Conservation (phyloP, 179 eudicot genomes). For the Dionaea muscipula region DNA sequence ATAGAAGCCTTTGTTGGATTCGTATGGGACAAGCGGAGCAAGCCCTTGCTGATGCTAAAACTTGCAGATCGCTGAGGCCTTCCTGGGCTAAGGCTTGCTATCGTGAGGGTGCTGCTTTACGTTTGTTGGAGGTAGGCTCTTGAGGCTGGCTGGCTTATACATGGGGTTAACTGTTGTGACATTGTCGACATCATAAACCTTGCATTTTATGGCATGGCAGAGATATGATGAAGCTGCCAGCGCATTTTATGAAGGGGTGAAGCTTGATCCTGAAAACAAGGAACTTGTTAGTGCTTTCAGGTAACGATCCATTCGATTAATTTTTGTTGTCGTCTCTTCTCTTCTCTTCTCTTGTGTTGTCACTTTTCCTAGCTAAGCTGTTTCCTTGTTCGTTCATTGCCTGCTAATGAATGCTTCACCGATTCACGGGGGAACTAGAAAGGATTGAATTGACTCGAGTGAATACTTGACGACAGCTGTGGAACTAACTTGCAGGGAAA, state of each 20-base stretch:
- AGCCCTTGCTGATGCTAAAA: conserved; percentile 72
- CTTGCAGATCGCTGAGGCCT: conserved; percentile 62
- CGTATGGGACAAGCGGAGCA: conserved; percentile 77
- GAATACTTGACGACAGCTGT: too few relatives aligned
- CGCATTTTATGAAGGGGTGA: conserved; percentile 86
- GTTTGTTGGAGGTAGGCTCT: conserved; percentile 46
- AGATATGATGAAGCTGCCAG: conserved; percentile 92
- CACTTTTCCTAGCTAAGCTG: background rate
- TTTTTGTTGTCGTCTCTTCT: background rate
- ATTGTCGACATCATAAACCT: background rate
- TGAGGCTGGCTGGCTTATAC: background rate
- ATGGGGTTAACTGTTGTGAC: background rate
- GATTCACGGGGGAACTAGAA: too few relatives aligned
- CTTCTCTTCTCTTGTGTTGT: background rate
- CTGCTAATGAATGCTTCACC: too few relatives aligned
- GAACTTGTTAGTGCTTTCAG: conserved; percentile 86
- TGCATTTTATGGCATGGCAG: conserved; percentile 35
- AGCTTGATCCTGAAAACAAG: conserved; percentile 77
- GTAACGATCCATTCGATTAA: conserved; percentile 16
- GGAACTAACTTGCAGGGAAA: conserved; percentile 86
- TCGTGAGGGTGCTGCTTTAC: conserved; percentile 89
- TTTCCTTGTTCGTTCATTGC: background rate
- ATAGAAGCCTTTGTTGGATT: conserved; percentile 93
- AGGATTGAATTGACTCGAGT: too few relatives aligned
- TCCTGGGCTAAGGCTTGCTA: conserved; percentile 90